These are phyloP conservation scores for Acacia crassicarpa DNA, from an alignment of 306 rosid species.

Conservation along the genomic window DNA sequence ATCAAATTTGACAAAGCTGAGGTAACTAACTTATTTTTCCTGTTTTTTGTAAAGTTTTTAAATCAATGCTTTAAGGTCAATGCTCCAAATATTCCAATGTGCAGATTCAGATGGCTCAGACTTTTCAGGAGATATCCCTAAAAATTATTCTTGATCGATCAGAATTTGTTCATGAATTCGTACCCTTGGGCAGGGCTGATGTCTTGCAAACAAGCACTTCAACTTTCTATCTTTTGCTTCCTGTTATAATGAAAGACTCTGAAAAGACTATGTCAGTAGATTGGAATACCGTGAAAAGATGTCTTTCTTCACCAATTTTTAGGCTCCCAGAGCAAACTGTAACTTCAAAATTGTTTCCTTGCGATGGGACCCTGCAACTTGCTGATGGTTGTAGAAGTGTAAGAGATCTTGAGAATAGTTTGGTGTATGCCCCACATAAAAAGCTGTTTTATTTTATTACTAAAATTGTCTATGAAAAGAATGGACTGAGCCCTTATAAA, in stretches of 20 bases:
- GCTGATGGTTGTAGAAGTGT: conserved; percentile 62
- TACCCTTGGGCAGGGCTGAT: conserved; percentile 59
- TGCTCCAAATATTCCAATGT: conserved; percentile 27
- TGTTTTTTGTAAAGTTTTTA: neutral
- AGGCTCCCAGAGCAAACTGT: conserved; percentile 39
- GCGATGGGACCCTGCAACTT: conserved; percentile 51
- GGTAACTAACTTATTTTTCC: conserved; percentile 46
- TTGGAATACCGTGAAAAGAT: conserved; percentile 69
- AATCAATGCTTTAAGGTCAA: neutral
- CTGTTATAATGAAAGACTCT: conserved; percentile 49
- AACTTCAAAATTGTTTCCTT: conserved; percentile 25
- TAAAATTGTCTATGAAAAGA: conserved; percentile 40
- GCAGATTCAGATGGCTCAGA: conserved; percentile 77
- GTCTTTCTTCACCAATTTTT: conserved; percentile 82
- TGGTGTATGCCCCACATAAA: conserved; percentile 71
- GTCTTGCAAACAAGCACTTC: conserved; percentile 39
- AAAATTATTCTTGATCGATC: conserved; percentile 80
- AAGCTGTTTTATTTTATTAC: conserved; percentile 60
- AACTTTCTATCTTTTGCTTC: conserved; percentile 88
- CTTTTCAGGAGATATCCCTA: conserved; percentile 93
- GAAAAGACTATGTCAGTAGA: conserved; percentile 55
- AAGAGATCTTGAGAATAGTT: conserved; percentile 67
- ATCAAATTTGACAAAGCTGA: conserved; percentile 60
- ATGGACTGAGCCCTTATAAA: conserved; percentile 58
- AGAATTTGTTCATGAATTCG: conserved; percentile 61